Conservation (phyloP, 176 grass and related monocot genomes). For the Triticum dicoccoides region DNA sequence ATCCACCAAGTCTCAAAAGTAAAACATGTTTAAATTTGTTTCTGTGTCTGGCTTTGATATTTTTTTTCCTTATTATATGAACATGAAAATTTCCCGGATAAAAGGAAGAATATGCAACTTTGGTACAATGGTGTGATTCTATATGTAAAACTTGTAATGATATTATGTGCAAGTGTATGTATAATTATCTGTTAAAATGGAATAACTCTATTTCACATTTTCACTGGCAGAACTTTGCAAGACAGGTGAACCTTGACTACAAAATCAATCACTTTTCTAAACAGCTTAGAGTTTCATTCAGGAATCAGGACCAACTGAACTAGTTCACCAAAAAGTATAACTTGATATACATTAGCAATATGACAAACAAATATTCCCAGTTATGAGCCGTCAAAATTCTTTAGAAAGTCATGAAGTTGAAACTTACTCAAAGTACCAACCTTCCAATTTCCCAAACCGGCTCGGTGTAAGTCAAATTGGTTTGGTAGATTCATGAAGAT, state of each 20-base stretch:
- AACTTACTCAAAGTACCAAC: too few species aligned
- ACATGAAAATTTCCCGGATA: background rate
- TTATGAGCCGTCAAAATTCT: background rate
- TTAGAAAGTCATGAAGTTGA: too few species aligned
- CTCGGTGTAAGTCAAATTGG: too few species aligned
- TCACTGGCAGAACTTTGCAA: too few species aligned
- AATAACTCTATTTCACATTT: too few species aligned
- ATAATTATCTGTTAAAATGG: background rate
- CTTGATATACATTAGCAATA: background rate
- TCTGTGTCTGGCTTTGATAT: background rate
- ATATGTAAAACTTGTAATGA: background rate
- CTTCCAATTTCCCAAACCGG: too few species aligned
- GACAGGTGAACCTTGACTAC: too few species aligned
- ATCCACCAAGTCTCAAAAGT: background rate
- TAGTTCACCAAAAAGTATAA: background rate
- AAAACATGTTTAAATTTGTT: too few species aligned
- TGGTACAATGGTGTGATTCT: background rate
- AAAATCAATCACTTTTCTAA: too few species aligned
- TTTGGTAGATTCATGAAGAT: too few species aligned
- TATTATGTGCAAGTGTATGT: background rate
- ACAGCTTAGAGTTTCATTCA: too few species aligned
- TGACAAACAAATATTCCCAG: too few species aligned
- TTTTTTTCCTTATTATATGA: background rate
- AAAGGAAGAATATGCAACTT: background rate
- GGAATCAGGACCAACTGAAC: background rate